Percentiles rank a stretch among this genome's conserved stretches.
Conservation (phyloP, 495 filamentous ascomycete genomes). For the Hamigera avellanea region DNA sequence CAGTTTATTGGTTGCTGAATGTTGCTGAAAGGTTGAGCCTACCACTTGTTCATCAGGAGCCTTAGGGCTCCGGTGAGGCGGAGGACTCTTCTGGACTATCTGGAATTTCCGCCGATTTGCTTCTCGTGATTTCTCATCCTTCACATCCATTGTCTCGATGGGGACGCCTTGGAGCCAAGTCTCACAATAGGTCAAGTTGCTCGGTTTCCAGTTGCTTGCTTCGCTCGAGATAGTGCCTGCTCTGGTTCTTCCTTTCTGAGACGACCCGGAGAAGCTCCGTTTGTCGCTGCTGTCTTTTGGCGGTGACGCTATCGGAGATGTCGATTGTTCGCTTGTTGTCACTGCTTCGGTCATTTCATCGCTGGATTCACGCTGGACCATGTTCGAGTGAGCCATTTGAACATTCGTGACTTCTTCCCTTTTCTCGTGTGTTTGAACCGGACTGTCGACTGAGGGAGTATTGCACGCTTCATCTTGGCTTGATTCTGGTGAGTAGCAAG, state of each 20-base stretch:
- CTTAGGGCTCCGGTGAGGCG: constrained; percentile 21
- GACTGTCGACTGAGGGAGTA: background rate
- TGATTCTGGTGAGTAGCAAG: constrained; percentile 1
- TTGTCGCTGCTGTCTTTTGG: constrained; percentile 4
- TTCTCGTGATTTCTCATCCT: constrained; percentile 16
- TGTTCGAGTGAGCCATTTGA: constrained; percentile 27
- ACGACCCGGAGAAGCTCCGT: constrained; percentile 8
- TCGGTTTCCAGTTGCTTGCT: constrained; percentile 29
- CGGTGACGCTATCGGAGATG: constrained; percentile 8
- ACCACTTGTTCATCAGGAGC: constrained; percentile 21
- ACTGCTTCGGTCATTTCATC: constrained; percentile 4
- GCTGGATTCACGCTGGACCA: constrained; percentile 19
- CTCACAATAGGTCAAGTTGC: constrained; percentile 31
- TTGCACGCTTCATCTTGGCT: background rate
- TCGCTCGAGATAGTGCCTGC: constrained; percentile 31
- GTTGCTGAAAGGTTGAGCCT: constrained; percentile 3
- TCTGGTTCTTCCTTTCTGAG: constrained; percentile 17
- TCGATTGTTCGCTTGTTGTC: constrained; percentile 9
- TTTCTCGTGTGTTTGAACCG: background rate
- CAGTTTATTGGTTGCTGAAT: background rate
- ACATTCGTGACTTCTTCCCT: constrained; percentile 16
- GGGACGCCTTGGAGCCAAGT: constrained; percentile 33
- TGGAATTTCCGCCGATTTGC: constrained; percentile 28
- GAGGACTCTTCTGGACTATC: constrained; percentile 30
- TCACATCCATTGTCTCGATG: constrained; percentile 15